Evolutionary conservation across 352 stramenopile species (phyloP).

Genomic region (Elongisporangium prolatum): DNA sequence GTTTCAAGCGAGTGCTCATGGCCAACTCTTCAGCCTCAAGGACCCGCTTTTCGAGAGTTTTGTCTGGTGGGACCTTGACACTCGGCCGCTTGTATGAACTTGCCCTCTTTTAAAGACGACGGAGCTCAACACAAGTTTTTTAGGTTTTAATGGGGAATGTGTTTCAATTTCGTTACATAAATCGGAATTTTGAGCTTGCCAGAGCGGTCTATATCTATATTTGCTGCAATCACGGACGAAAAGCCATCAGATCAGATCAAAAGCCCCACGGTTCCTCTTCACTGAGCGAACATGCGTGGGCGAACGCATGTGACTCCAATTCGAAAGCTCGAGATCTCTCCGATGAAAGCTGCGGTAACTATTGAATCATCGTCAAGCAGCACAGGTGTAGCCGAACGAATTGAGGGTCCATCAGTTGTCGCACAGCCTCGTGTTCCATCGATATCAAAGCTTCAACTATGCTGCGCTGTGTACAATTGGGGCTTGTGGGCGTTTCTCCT

Average conservation of each 20-base stretch:
- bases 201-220: too few species aligned
- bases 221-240: too few species aligned
- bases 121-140: too few species aligned
- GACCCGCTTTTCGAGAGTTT: neutral
- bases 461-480: constrained; percentile 20
- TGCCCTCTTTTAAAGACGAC: neutral
- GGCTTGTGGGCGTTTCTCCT: constrained; percentile 22
- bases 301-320: neutral
- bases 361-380: neutral
- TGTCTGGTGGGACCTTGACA: neutral
- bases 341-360: neutral
- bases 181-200: too few species aligned
- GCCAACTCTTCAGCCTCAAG: neutral
- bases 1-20: neutral
- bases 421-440: too few species aligned
- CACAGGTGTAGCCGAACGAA: neutral
- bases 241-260: too few species aligned
- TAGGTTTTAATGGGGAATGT: too few species aligned
- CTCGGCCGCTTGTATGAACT: neutral
- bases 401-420: neutral
- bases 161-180: too few species aligned
- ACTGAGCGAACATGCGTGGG: neutral
- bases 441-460: neutral
- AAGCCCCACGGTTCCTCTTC: too few species aligned
- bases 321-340: neutral